Percentiles rank a stretch among this genome's conserved stretches.
These are phyloP conservation scores for Thuja plicata DNA, from an alignment of 83 land plant species.

Conservation along the genomic window DNA sequence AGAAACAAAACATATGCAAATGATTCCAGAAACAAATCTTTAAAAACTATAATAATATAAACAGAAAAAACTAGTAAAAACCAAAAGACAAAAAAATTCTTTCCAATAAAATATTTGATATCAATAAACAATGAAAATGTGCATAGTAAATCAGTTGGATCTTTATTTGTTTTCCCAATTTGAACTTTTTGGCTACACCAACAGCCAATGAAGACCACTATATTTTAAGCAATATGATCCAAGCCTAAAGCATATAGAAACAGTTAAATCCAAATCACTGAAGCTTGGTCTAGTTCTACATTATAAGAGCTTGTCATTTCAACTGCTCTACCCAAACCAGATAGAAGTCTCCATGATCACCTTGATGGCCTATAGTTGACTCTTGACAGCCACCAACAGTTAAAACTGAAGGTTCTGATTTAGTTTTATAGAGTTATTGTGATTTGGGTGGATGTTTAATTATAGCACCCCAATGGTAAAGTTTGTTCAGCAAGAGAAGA, in stretches of 20 bases:
- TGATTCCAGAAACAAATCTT: no score
- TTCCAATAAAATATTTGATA: neutral
- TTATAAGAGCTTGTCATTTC: neutral
- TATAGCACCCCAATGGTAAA: neutral
- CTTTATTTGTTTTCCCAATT: neutral
- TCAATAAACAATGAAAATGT: neutral
- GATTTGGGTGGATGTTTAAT: neutral
- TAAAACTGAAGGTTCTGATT: neutral
- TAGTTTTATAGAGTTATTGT: neutral
- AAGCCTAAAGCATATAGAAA: neutral
- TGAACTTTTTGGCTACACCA: no score
- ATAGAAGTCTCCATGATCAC: neutral
- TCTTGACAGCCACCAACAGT: neutral
- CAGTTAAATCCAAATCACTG: neutral
- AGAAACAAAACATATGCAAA: no score
- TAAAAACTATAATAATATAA: no score
- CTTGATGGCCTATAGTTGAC: neutral
- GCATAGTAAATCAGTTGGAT: neutral
- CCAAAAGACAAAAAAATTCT: no score
- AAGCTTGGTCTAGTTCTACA: no score
- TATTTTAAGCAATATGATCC: no score
- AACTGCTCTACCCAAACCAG: neutral
- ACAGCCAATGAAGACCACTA: no score
- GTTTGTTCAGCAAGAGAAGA: no score
- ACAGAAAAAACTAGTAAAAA: no score